phyloP scores from a whole-genome alignment of 495 filamentous ascomycete genomes.

The Penicillium angulare region DNA sequence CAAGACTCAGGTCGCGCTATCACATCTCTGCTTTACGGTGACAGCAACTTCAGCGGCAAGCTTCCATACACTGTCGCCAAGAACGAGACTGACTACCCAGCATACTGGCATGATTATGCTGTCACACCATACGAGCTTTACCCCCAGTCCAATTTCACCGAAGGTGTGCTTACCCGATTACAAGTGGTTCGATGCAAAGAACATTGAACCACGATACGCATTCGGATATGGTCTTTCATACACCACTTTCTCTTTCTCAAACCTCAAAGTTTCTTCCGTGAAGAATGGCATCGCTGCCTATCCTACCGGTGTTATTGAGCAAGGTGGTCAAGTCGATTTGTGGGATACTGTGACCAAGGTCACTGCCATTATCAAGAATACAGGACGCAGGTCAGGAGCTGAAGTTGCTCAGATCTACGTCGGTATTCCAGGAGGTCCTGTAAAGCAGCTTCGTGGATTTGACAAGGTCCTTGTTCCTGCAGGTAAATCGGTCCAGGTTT shows the following conservation, averaged over 20 bases:
- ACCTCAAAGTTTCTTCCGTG: slow-evolving; percentile 31
- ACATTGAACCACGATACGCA: slow-evolving; percentile 61
- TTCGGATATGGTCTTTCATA: slow-evolving; percentile 47
- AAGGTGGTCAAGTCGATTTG: slow-evolving; percentile 58
- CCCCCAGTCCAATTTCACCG: slow-evolving; percentile 53
- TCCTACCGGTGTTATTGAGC: slow-evolving; percentile 38
- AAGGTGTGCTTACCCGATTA: slow-evolving; percentile 70
- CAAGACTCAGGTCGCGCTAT: slow-evolving; percentile 75
- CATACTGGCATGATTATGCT: slow-evolving; percentile 39
- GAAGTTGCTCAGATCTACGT: slow-evolving; percentile 61
- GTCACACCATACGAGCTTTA: slow-evolving; percentile 31
- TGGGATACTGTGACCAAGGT: slow-evolving; percentile 57
- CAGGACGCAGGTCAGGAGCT: slow-evolving; percentile 46
- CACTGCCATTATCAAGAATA: slow-evolving; percentile 52
- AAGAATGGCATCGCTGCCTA: slow-evolving; percentile 49
- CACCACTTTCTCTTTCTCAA: slow-evolving; percentile 16
- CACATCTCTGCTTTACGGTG: slow-evolving; percentile 69
- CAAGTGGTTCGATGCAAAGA: slow-evolving; percentile 57
- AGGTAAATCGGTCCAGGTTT: slow-evolving; percentile 41
- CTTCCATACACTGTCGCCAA: slow-evolving; percentile 80
- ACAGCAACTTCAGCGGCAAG: slow-evolving; percentile 61
- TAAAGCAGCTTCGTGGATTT: slow-evolving; percentile 65
- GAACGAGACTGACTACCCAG: slow-evolving; percentile 59
- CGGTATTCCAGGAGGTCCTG: slow-evolving; percentile 40
- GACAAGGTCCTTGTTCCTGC: slow-evolving; percentile 51